Base-by-base conservation (phyloP, 2,329 filamentous ascomycete genomes). In the Colletotrichum lindemuthianum region DNA sequence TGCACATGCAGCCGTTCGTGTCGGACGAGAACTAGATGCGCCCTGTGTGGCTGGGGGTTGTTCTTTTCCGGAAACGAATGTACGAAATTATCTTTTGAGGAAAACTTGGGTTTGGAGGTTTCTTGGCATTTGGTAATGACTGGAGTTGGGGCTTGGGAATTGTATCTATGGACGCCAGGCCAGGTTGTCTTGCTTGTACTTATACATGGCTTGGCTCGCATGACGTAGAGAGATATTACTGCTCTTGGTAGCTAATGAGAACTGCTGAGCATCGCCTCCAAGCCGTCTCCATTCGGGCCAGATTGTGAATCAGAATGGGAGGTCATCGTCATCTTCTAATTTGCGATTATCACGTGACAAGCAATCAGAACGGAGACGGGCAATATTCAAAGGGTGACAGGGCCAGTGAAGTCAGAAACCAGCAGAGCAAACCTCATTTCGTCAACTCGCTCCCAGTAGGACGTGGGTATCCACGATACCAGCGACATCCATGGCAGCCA, bases 191-290 rank as follows among this genome's bases (percentile, higher is more conserved):
- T 32, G 16, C 33, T 47, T 34, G 15, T 43, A 33, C 43, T 34
- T 24, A 8, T 15, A 15, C 1, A 37, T n/a, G 34, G 39, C 33
- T 57, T 44, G 32, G 8, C 32, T 53, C 44, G 15, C 36, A 32
- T 32, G 58, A 24, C 36, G 44, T 55, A 32, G 44, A 56, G 57
- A 56, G 57, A 65, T 65, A 65, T 57, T 57, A 65, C 51, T 47
- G 34, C 39, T 44, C 36, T 51, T 56, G 56, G 41, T 43, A 56
- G 33, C 45, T 60, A 55, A 64, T 60, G 32, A 39, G 16, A 44
- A n/a, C 33, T 24, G 7, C 43, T 16, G 11, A 34, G 16, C 8
- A 40, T 48, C 13, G 36, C 15, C 4, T n/a, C 9, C 7, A 13
- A 1, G 16, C 16, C 44, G 16, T 47, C 16, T 33, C 16, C 16